phyloP scores from a whole-genome alignment of 441 rosid genomes.

The Bruguiera hainesii region DNA sequence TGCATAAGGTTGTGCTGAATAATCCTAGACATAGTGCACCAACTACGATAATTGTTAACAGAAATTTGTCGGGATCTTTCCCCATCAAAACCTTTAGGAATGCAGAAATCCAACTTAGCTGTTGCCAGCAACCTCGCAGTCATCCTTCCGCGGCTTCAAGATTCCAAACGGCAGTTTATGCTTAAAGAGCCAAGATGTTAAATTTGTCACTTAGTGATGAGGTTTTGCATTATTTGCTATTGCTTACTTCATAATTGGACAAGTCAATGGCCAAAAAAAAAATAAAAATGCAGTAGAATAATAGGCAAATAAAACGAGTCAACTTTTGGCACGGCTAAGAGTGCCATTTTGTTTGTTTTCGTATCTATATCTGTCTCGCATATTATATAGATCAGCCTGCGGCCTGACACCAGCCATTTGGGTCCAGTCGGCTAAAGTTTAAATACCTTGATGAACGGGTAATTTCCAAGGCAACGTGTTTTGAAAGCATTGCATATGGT shows the following conservation, averaged over 20 bases:
- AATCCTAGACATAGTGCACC: not conserved
- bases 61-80: not conserved
- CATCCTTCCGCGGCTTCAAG: slow-evolving; percentile 5
- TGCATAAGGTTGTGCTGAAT: not conserved
- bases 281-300: too few species aligned
- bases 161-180: slow-evolving; percentile 5
- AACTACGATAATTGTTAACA: not conserved
- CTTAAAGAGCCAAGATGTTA: slow-evolving; percentile 1
- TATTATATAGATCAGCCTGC: slow-evolving; percentile 16
- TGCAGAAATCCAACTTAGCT: slow-evolving; percentile 1
- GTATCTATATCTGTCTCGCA: too few species aligned
- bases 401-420: slow-evolving; percentile 6
- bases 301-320: too few species aligned
- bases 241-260: too few species aligned
- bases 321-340: too few species aligned
- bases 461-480: not conserved
- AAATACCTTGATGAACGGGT: not conserved
- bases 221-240: too few species aligned
- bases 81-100: not conserved
- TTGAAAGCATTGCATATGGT: not conserved
- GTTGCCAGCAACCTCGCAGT: slow-evolving; percentile 9
- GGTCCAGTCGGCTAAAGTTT: not conserved
- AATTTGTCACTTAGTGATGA: not conserved
- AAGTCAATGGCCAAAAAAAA: too few species aligned
- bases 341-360: too few species aligned